These are phyloP conservation scores for Pseudogymnoascus sp. DNA, from an alignment of 2,329 filamentous ascomycete species.

Conservation along the genomic window DNA sequence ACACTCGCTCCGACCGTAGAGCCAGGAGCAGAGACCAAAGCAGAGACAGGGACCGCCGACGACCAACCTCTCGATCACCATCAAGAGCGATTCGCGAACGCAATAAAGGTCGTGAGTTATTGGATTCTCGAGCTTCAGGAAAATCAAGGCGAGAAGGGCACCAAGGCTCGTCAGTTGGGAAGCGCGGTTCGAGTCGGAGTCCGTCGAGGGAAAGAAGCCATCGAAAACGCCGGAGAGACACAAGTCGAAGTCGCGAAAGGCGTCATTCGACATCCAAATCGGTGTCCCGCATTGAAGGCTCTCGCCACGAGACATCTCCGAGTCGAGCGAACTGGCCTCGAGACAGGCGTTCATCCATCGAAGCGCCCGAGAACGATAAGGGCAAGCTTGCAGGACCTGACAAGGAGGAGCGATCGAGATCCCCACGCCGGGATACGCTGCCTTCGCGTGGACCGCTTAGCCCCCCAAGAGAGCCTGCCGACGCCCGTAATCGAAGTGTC, in stretches of 20 bases:
- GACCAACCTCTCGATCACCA: constrained; percentile 26
- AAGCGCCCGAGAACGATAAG: constrained; percentile 21
- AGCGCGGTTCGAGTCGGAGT: constrained; percentile 30
- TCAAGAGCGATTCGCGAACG: constrained; percentile 28
- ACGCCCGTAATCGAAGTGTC: not conserved
- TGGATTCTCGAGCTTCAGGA: constrained; percentile 30
- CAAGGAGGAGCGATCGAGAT: constrained; percentile 22
- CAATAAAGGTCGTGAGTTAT: constrained; percentile 30
- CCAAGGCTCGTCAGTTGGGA: constrained; percentile 27
- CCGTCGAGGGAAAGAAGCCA: constrained; percentile 27
- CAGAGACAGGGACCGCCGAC: constrained; percentile 21
- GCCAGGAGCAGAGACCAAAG: constrained; percentile 26
- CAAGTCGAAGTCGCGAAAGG: constrained; percentile 27
- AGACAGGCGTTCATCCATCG: constrained; percentile 18
- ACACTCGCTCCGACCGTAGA: constrained; percentile 20
- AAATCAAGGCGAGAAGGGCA: constrained; percentile 25
- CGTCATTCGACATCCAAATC: constrained; percentile 19
- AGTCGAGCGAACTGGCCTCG: constrained; percentile 25
- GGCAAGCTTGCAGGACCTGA: constrained; percentile 22
- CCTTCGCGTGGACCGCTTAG: not conserved
- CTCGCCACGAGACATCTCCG: constrained; percentile 24
- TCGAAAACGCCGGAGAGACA: constrained; percentile 27
- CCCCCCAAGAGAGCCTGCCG: not conserved
- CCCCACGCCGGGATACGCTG: constrained; percentile 1
- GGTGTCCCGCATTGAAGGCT: constrained; percentile 23